Base-by-base conservation (phyloP, 2,329 filamentous ascomycete genomes). In the Calonectria hongkongensis region DNA sequence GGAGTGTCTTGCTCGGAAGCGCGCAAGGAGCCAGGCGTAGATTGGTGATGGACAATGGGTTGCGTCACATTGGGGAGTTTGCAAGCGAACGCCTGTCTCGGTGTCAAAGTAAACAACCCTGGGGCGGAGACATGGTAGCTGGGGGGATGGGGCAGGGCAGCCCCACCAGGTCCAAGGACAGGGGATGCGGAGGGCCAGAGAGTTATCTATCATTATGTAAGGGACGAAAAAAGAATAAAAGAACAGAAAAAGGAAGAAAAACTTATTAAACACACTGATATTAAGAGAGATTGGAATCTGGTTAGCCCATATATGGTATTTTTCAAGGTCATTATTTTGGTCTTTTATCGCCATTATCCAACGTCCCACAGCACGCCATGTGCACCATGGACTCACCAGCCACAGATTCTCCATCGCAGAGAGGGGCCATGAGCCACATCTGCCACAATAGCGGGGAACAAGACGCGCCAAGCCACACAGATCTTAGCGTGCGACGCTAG, bases 71-170 rank as follows among this genome's bases (percentile, higher is more conserved):
- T 70, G 43, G 54, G 70, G 75, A 74, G 70, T 73, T 75, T 74
- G 74, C 66, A 72, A 71, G 72, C 76, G 71, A 67, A 50, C 58
- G 66, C 67, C 48, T 15, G 51, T 64, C 68, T 68, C 16, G 33
- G 62, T 65, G 64, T 50, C 68, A 73, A 79, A 77, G 78, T 79
- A 80, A 79, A 79, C 78, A 79, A 72, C 73, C 66, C 51, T 48
- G 33, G 56, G 27, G 64, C 60, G 50, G 50, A 63, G 65, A 30
- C 50, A 67, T 54, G 75, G 78, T 79, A 79, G 70, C 76, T 73
- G 72, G 76, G 76, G 78, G 62, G 76, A 75, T 73, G 36, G 68
- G 48, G 47, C 25, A 13, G 27, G 18, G 18, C 8, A 43, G 41
- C 64, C 73, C 73, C 68, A 62, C 51, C 50, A n/a, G 3, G 25